Conservation (phyloP, 176 grass and related monocot genomes). For the Zea luxurians region DNA sequence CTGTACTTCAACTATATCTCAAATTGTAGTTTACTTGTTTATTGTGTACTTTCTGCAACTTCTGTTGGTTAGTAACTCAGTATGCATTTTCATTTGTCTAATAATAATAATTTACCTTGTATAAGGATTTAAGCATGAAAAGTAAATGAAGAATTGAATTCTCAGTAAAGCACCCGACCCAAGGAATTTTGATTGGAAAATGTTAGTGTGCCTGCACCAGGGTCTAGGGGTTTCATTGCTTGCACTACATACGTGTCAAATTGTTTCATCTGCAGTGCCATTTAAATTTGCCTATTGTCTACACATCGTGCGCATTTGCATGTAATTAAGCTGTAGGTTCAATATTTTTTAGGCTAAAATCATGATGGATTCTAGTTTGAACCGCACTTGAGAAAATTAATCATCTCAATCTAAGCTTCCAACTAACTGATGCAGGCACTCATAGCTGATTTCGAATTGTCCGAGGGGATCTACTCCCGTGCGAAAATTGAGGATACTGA, state of each 20-base stretch:
- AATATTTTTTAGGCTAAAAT: neutral
- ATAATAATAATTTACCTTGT: neutral
- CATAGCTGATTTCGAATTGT: constrained; percentile 88
- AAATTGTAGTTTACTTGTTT: neutral
- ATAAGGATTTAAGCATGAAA: neutral
- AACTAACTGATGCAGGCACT: constrained; percentile 58
- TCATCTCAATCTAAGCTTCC: constrained; percentile 10
- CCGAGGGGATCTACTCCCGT: constrained; percentile 91
- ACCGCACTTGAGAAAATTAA: neutral
- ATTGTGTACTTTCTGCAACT: neutral
- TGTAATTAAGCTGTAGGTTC: neutral
- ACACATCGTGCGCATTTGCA: neutral
- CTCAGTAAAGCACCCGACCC: neutral
- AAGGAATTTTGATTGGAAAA: neutral
- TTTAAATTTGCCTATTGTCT: neutral
- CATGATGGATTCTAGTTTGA: neutral
- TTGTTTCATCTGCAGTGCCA: neutral
- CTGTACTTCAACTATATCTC: neutral
- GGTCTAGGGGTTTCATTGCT: neutral
- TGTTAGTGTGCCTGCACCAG: neutral
- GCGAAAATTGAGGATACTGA: constrained; percentile 75
- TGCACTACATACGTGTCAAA: neutral
- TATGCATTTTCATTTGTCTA: neutral
- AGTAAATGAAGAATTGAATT: neutral
- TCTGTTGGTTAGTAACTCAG: neutral